Conservation (phyloP, 2,329 filamentous ascomycete genomes). For the Botrytis deweyae region DNA sequence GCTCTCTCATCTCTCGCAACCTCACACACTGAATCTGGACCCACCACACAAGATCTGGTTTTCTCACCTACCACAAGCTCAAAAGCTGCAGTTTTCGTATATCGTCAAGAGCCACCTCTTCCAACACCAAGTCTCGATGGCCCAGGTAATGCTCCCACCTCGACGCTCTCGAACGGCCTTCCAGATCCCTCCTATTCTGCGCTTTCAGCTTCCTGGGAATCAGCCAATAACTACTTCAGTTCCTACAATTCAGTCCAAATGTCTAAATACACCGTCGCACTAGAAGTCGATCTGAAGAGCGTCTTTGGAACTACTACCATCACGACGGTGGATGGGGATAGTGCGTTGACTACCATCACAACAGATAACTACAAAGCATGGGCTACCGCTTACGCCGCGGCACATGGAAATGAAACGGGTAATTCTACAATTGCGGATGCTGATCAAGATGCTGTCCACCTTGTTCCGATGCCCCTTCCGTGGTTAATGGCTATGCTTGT, state of each 20-base stretch:
- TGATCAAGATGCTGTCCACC: background rate
- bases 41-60: background rate
- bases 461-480: background rate
- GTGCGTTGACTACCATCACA: background rate
- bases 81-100: background rate
- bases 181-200: background rate
- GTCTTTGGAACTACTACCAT: background rate
- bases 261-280: background rate
- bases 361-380: background rate
- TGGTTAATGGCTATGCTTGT: background rate
- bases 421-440: background rate
- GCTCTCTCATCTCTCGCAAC: background rate
- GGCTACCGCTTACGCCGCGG: background rate
- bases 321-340: background rate
- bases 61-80: background rate
- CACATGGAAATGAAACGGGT: background rate
- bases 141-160: background rate
- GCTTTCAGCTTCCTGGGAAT: background rate
- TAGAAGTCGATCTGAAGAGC: background rate
- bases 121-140: background rate
- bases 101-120: background rate
- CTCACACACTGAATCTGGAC: background rate
- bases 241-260: background rate
- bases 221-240: too few species aligned
- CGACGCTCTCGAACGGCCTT: background rate